These are phyloP conservation scores for Aphanomyces stellatus DNA, from an alignment of 352 stramenopile genomes.

Conservation along the genomic window DNA sequence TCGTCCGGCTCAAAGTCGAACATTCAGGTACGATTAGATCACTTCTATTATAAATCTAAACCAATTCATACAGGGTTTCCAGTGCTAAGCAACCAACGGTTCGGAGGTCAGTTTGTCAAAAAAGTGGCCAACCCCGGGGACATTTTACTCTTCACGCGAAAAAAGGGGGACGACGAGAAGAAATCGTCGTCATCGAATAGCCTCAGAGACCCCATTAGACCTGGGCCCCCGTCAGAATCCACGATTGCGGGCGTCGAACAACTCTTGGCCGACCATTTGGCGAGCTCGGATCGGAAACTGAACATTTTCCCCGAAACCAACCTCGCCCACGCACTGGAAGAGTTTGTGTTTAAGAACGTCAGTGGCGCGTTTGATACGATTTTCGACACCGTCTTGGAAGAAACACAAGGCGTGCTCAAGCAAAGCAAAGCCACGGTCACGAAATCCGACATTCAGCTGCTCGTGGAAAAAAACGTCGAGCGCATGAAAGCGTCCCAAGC, in stretches of 20 bases:
- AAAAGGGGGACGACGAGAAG: constrained; percentile 41
- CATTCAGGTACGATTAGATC: constrained; percentile 34
- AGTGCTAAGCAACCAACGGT: constrained; percentile 80
- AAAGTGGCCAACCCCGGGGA: constrained; percentile 84
- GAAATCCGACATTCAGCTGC: constrained; percentile 14
- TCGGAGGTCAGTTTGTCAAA: constrained; percentile 75
- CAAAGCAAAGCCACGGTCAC: constrained; percentile 1
- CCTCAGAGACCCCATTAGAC: constrained; percentile 35
- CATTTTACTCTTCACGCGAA: constrained; percentile 72
- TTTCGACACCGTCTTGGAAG: constrained; percentile 50
- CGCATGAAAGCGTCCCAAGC: neutral
- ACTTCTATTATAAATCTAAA: neutral
- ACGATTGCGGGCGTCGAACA: constrained; percentile 62
- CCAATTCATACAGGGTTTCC: constrained; percentile 41
- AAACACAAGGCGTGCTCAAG: constrained; percentile 59
- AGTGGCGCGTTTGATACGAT: constrained; percentile 69
- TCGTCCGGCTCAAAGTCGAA: constrained; percentile 82
- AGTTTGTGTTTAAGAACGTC: constrained; percentile 80
- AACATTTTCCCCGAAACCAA: constrained; percentile 64
- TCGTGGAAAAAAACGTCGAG: constrained; percentile 17
- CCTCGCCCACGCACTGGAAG: constrained; percentile 58
- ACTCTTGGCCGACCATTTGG: constrained; percentile 55
- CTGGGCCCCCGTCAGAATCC: constrained; percentile 36
- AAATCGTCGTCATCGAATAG: constrained; percentile 26
- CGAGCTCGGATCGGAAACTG: constrained; percentile 55